phyloP scores from a whole-genome alignment of 176 grass and related monocot genomes.

The Triticum timopheevii region DNA sequence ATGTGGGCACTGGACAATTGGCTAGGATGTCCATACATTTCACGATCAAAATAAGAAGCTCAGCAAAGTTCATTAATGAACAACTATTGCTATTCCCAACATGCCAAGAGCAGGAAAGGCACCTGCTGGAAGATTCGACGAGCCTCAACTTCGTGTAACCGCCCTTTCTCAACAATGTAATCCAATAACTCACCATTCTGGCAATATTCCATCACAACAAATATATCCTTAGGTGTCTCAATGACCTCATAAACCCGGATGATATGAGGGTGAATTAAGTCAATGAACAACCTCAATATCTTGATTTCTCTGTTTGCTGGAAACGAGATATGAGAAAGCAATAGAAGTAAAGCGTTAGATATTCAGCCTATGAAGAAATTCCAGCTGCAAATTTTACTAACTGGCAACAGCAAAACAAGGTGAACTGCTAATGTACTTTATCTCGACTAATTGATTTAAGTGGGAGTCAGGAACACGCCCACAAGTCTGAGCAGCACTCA shows the following conservation, averaged over 20 bases:
- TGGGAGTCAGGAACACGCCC: background rate
- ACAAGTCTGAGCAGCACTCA: background rate
- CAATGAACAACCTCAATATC: constrained; percentile 73
- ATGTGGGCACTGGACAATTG: no score
- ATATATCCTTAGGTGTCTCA: constrained; percentile 72
- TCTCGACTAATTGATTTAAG: background rate
- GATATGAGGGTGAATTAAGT: constrained; percentile 71
- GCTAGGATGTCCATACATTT: no score
- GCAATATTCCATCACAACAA: constrained; percentile 87
- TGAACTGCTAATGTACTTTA: background rate
- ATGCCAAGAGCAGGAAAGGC: no score
- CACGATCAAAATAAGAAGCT: no score
- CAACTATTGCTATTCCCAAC: no score
- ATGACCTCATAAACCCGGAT: constrained; percentile 94
- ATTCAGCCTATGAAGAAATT: constrained; percentile 5
- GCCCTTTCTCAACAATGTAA: constrained; percentile 84
- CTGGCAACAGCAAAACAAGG: background rate
- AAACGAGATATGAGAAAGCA: constrained; percentile 11
- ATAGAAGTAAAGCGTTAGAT: background rate
- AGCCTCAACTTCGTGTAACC: constrained; percentile 80
- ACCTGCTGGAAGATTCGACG: constrained; percentile 87
- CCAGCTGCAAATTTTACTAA: background rate
- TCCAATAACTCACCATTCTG: constrained; percentile 82
- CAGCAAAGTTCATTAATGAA: no score
- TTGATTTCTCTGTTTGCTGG: constrained; percentile 92